These are phyloP conservation scores for Chrysoporthe puriensis DNA, from an alignment of 2,329 filamentous ascomycete genomes.

Conservation along the genomic window DNA sequence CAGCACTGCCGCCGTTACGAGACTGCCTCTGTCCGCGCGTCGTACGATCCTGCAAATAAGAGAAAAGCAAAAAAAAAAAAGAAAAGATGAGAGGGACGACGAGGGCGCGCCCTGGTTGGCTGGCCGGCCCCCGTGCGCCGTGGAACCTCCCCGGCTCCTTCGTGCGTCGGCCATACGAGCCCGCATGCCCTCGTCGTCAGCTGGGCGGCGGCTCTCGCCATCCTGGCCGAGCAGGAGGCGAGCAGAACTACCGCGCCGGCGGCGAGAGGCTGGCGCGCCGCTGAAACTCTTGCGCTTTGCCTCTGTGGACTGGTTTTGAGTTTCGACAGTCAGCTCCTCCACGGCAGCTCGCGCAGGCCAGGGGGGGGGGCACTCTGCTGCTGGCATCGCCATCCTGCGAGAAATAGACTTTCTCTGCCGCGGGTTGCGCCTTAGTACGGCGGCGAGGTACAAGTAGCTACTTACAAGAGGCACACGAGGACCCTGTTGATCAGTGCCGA, in stretches of 20 bases:
- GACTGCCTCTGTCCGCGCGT: background rate
- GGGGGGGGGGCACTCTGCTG: conserved; percentile 8
- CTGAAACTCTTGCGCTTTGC: conserved; percentile 16
- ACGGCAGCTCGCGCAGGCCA: background rate
- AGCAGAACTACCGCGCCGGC: too few species aligned
- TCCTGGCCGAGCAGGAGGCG: too few species aligned
- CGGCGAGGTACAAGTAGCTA: conserved; percentile 3
- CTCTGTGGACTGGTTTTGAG: conserved; percentile 26
- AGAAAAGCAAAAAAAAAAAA: background rate
- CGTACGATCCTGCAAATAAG: background rate
- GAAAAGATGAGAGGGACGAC: too few species aligned
- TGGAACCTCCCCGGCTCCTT: background rate
- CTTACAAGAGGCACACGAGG: background rate
- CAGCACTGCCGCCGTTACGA: background rate
- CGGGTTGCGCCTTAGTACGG: background rate
- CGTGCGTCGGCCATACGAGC: background rate
- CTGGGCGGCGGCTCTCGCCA: too few species aligned
- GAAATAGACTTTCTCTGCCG: conserved; percentile 17
- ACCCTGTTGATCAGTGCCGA: conserved; percentile 20
- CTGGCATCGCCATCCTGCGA: conserved; percentile 10
- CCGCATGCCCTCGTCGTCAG: background rate
- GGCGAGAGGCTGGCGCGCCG: background rate
- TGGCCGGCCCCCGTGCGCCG: too few species aligned
- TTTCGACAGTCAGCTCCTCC: conserved; percentile 20
- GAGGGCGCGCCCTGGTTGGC: too few species aligned